Conservation (phyloP, 176 grass and related monocot genomes). For the Musa acuminata region DNA sequence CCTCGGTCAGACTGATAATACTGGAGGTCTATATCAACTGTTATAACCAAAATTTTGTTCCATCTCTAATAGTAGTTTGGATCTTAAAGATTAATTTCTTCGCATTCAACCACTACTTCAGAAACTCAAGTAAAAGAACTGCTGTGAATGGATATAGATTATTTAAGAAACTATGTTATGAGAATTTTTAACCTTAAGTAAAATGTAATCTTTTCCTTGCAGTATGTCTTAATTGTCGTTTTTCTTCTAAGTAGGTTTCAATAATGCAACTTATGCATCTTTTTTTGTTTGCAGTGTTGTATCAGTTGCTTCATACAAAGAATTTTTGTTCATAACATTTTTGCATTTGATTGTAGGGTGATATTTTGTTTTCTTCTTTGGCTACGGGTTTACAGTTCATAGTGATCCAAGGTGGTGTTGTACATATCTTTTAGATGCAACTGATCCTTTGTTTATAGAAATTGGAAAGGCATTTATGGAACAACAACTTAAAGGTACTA, state of each 20-base stretch:
- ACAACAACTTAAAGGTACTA: slow-evolving; percentile 57
- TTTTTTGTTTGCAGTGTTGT: not conserved
- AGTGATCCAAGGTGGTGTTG: slow-evolving; percentile 69
- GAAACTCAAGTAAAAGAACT: too few relatives aligned
- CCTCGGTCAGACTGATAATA: too few relatives aligned
- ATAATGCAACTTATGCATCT: not conserved
- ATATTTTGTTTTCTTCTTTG: not conserved
- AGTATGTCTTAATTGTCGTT: not conserved
- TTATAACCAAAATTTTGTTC: too few relatives aligned
- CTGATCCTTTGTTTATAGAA: slow-evolving; percentile 61
- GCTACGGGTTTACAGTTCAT: slow-evolving; percentile 58
- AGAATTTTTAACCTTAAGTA: not conserved
- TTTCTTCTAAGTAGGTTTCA: not conserved
- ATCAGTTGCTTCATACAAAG: not conserved
- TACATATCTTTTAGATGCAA: slow-evolving; percentile 79
- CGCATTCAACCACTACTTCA: too few relatives aligned
- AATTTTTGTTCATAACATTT: slow-evolving; percentile 11
- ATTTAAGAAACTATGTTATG: too few relatives aligned
- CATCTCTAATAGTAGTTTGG: too few relatives aligned
- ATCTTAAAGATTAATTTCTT: too few relatives aligned
- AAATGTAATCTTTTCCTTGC: not conserved
- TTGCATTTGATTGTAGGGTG: slow-evolving; percentile 18
- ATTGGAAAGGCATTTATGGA: slow-evolving; percentile 65
- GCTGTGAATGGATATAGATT: too few relatives aligned
- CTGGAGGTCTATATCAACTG: too few relatives aligned